Percentiles rank a stretch among this genome's conserved stretches.
Evolutionary conservation across 345 rosid genomes (phyloP).

Genomic region (Acer yangbiense): DNA sequence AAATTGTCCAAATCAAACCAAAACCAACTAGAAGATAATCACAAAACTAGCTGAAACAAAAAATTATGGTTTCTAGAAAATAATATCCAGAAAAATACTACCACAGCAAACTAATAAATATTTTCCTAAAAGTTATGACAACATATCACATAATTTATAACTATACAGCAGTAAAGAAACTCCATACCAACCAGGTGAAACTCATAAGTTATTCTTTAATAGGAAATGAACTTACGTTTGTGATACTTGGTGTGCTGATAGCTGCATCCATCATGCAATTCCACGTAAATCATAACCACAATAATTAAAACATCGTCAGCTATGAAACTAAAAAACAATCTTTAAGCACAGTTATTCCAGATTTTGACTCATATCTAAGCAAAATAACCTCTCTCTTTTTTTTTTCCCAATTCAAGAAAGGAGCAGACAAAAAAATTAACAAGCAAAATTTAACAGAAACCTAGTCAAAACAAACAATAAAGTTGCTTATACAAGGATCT

Average conservation of each 20-base stretch:
- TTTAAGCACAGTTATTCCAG: not conserved
- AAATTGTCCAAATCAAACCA: not conserved
- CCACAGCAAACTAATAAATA: not conserved
- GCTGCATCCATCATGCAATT: conserved; percentile 52
- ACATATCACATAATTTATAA: not conserved
- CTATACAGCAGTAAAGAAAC: not conserved
- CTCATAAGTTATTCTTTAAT: not conserved
- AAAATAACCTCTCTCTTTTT: not conserved
- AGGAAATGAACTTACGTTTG: conserved; percentile 75
- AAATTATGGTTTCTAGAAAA: not conserved
- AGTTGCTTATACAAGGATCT: not conserved
- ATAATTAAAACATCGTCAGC: conserved; percentile 33
- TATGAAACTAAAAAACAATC: conserved; percentile 9
- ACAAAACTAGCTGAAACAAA: not conserved
- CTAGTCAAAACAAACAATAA: not conserved
- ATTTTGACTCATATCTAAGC: not conserved
- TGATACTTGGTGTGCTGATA: conserved; percentile 99
- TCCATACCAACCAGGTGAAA: conserved; percentile 9
- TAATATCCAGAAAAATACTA: not conserved
- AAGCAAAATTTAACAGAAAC: not conserved
- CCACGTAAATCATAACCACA: conserved; percentile 50
- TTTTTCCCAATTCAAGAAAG: not conserved
- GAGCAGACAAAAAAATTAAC: not conserved
- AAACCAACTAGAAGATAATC: not conserved
- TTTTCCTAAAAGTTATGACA: conserved; percentile 4